Evolutionary conservation across 495 filamentous ascomycete genomes (phyloP), one percentile per base, ranked within the genome.

Genomic region (Penicillium daleae): DNA sequence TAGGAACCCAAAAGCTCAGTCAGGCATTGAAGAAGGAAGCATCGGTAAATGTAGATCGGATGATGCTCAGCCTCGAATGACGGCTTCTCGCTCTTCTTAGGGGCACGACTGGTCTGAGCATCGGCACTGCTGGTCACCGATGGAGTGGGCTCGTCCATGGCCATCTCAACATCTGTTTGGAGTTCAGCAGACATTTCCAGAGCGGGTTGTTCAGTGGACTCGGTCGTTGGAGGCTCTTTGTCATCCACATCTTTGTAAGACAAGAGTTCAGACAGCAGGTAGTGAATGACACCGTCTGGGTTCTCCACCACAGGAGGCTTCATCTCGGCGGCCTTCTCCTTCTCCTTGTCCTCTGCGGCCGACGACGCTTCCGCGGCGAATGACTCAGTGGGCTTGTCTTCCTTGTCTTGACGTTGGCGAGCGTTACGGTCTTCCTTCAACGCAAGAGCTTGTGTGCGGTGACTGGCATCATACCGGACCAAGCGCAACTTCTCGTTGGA

Each of bases 261-360:
- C 21, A 98, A 79, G 40, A 99, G 81, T 71, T 99, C 94, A 48
- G 89, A 93, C n/a, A 98, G 86, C 21, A 99, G 81, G 77, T 96
- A 98, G 69, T 97, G 92, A 61, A 98, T 89, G 15, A 99, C 96
- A 6, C 95, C 95, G 74, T 97, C 96, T 0, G 96, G 92, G 62
- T 94, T 90, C 73, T 97, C 93, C 3, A 98, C 87, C 26, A 94
- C 82, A 29, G 96, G 96, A 4, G 90, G 79, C 71, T 96, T 97
- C 50, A 86, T 65, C 63, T 97, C 93, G 6, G 76, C 63, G 56
- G 88, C 82, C 64, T 87, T 87, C 6, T 82, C 85, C 39, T 81
- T 85, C 4, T 84, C 86, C 29, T 81, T 83, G 5, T 83, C 82
- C 21, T 84, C 80, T 7, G 78, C 65, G 1, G 66, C 24, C 26